A percentile compares a stretch with the other conserved stretches of the same genome.
These are phyloP conservation scores for Chlamydomonas sp. DNA, from an alignment of 139 green algal genomes.

Conservation along the genomic window DNA sequence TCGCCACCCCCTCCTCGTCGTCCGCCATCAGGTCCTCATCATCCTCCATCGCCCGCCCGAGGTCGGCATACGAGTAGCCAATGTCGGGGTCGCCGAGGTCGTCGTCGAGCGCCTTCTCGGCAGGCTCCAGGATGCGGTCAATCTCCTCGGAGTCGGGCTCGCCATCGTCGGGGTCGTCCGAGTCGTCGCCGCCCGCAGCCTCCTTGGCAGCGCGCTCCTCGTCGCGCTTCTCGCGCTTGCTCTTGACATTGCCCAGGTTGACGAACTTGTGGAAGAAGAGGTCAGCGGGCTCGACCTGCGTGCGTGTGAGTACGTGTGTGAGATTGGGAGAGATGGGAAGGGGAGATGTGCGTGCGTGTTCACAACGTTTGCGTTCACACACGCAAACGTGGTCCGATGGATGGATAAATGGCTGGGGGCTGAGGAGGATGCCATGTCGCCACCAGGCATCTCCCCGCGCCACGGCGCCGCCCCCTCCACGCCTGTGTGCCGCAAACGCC, in stretches of 20 bases:
- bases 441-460: too few relatives aligned
- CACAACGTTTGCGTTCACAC: too few relatives aligned
- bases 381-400: too few relatives aligned
- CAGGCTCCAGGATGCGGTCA: conserved; percentile 2
- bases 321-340: too few relatives aligned
- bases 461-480: too few relatives aligned
- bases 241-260: conserved; percentile 36
- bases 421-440: too few relatives aligned
- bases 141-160: conserved; percentile 6
- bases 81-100: conserved; percentile 12
- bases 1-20: not conserved
- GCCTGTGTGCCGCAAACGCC: too few relatives aligned
- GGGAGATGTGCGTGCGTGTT: too few relatives aligned
- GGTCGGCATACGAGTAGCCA: conserved; percentile 9
- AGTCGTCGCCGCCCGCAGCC: conserved; percentile 1
- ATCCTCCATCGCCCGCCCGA: conserved; percentile 2
- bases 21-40: not conserved
- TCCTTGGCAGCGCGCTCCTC: not conserved
- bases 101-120: conserved; percentile 5
- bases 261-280: conserved; percentile 86
- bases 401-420: too few relatives aligned
- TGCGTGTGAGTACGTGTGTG: too few relatives aligned
- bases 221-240: conserved; percentile 14
- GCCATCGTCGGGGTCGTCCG: conserved; percentile 1
- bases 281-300: conserved; percentile 35